Conservation (phyloP, 106 monocot species). For the Gastrodia elata region DNA sequence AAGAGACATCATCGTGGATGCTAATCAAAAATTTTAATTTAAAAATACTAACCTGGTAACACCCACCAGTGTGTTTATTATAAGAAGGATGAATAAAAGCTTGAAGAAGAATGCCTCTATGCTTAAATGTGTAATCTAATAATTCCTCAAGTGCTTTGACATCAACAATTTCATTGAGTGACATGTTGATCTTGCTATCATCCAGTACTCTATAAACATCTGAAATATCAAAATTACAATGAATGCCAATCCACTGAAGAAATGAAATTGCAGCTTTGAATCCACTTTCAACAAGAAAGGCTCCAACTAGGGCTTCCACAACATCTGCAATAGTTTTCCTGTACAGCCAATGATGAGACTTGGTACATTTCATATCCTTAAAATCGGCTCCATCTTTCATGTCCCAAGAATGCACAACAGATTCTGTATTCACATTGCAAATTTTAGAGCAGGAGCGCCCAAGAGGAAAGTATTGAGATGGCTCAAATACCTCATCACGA, state of each 20-base stretch:
- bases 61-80: constrained; percentile 74
- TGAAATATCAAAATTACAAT: constrained; percentile 41
- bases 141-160: constrained; percentile 47
- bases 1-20: neutral
- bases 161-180: constrained; percentile 32
- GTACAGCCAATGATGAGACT: constrained; percentile 64
- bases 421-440: constrained; percentile 48
- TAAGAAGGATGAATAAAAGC: constrained; percentile 88
- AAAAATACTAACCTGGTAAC: constrained; percentile 74
- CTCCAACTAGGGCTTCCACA: constrained; percentile 86
- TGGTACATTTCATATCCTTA: constrained; percentile 41
- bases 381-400: constrained; percentile 14
- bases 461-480: constrained; percentile 65
- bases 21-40: neutral
- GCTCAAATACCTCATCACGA: constrained; percentile 64
- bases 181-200: constrained; percentile 47
- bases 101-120: constrained; percentile 77
- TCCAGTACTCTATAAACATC: constrained; percentile 40
- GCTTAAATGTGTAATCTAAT: constrained; percentile 57
- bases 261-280: constrained; percentile 78
- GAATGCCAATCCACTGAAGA: constrained; percentile 78
- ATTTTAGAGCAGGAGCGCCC: constrained; percentile 55
- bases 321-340: constrained; percentile 89
- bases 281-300: constrained; percentile 87
- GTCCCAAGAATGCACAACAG: constrained; percentile 20